Evolutionary conservation across 495 filamentous ascomycete species (phyloP), one percentile per base, ranked within the genome.

Genomic region (Neurospora sp.): DNA sequence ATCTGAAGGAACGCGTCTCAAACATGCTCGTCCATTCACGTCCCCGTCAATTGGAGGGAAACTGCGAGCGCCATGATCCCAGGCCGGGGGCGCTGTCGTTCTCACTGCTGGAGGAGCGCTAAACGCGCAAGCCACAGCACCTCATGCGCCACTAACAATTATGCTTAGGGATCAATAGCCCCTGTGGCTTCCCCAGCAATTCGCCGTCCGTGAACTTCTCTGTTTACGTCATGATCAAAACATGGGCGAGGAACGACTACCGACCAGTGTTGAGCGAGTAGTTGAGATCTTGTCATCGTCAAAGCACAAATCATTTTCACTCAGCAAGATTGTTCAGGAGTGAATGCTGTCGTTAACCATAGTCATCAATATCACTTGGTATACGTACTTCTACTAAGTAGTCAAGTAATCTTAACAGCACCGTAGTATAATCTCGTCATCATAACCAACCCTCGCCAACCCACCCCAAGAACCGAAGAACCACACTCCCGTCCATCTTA

Each of bases 391-490:
- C 48, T 5, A 1, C 27, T 27, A 27, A 27, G 27, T 59, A 27
- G 14, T 5, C 20, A 54, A 27, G 48, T 59, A 59, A 54, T 54
- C 5, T 54, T 14, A 27, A 14, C 5, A 2, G 12, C 11, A 59
- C 48, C 23, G 1, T 59, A 20, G 11, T 20, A 59, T 38, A 59
- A 27, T 27, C 5, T 59, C 20, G 20, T 27, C 46, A 27, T 54
- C 46, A 27, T 46, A n/a, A 46, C 42, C 18, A 27, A 27, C 5
- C 40, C 27, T 27, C 27, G 27, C 27, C 2, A 35, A 35, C 35
- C 10, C 46, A 27, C 27, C 20, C 20, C 10, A 5, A 8, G 62
- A 76, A 74, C 76, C 62, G 69, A 73, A 77, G 73, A 77, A 74
- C 70, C 72, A 39, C 76, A 74, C 23, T 27, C 27, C 27, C 27